Conservation (phyloP, 228 moss, liverwort and hornwort genomes). For the Sphagnum magellanicum region DNA sequence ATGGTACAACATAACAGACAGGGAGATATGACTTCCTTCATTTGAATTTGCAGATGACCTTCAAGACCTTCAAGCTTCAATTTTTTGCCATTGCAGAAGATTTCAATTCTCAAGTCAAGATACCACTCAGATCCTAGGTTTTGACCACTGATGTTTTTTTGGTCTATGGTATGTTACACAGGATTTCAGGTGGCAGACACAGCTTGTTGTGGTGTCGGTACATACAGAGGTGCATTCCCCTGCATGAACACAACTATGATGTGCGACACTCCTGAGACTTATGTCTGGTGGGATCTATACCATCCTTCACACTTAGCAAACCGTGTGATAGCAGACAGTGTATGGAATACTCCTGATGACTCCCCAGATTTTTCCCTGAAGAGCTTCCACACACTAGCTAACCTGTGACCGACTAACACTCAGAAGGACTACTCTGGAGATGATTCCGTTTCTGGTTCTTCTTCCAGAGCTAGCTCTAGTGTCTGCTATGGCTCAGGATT, state of each 20-base stretch:
- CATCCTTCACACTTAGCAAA: slow-evolving; percentile 33
- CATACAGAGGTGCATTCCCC: slow-evolving; percentile 23
- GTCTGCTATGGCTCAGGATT: too few species aligned
- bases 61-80: background rate
- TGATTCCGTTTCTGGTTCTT: too few species aligned
- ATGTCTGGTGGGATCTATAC: slow-evolving; percentile 41
- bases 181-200: slow-evolving; percentile 15
- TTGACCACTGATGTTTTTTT: too few species aligned
- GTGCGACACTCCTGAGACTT: slow-evolving; percentile 13
- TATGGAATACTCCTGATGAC: slow-evolving; percentile 4
- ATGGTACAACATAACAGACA: background rate
- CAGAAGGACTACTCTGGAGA: background rate
- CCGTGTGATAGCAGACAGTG: slow-evolving; percentile 15
- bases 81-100: too few species aligned
- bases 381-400: too few species aligned
- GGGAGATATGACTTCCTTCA: background rate
- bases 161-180: background rate
- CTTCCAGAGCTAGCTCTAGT: too few species aligned
- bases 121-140: too few species aligned
- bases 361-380: too few species aligned
- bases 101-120: too few species aligned
- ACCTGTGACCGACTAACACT: too few species aligned
- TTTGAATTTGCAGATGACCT: background rate
- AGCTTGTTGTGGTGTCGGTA: slow-evolving; percentile 28
- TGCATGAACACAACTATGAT: slow-evolving; percentile 21